These are phyloP conservation scores for Physaria fendleri DNA, from an alignment of 345 rosid genomes.

Conservation along the genomic window DNA sequence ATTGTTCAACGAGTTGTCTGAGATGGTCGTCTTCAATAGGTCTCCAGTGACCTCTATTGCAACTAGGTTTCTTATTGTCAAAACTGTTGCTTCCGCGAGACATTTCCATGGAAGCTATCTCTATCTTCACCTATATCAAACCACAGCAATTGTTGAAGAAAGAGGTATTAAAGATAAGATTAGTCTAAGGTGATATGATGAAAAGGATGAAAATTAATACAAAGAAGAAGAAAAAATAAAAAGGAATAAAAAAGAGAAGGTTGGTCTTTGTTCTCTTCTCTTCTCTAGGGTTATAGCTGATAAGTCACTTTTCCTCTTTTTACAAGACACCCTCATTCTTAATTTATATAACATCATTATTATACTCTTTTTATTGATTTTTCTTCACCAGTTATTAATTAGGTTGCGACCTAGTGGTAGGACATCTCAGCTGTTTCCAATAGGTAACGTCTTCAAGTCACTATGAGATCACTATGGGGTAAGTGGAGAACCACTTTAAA, in stretches of 20 bases:
- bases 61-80: conserved; percentile 32
- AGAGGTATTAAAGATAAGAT: conserved; percentile 10
- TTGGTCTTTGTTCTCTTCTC: conserved; percentile 27
- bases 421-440: no score
- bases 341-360: not conserved
- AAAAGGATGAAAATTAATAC: conserved; percentile 18
- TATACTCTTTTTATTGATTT: no score
- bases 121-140: conserved; percentile 17
- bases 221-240: not conserved
- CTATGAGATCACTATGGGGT: no score
- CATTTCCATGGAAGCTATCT: conserved; percentile 34
- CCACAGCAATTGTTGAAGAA: conserved; percentile 18
- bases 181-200: conserved; percentile 29
- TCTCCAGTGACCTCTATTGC: conserved; percentile 66
- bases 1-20: conserved; percentile 43
- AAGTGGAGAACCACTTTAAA: no score
- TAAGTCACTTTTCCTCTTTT: conserved; percentile 38
- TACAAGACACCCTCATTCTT: conserved; percentile 24
- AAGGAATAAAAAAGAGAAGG: conserved; percentile 27
- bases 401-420: no score
- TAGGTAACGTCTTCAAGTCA: no score
- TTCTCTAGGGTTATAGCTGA: conserved; percentile 36
- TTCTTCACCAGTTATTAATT: no score
- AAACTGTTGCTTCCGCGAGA: conserved; percentile 30
- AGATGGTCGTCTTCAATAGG: conserved; percentile 55